Conservation (phyloP, 2,329 filamentous ascomycete genomes). For the Capronia coronata region DNA sequence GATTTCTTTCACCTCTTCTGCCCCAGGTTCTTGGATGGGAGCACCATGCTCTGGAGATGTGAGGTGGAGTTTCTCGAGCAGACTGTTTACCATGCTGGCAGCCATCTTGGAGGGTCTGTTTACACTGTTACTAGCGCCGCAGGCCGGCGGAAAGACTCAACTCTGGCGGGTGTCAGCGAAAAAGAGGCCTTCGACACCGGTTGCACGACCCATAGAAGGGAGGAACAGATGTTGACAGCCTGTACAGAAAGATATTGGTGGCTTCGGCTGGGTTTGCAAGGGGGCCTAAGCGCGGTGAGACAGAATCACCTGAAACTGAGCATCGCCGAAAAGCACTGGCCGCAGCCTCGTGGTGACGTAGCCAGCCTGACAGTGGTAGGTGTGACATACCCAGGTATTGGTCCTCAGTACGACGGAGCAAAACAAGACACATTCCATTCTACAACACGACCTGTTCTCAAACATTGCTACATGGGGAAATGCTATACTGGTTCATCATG, state of each 20-base stretch:
- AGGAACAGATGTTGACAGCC: constrained; percentile 5
- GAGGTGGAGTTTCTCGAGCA: constrained; percentile 44
- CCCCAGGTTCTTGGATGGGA: constrained; percentile 47
- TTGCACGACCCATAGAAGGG: constrained; percentile 4
- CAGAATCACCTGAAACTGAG: constrained; percentile 3
- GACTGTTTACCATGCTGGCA: constrained; percentile 41
- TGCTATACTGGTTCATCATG: neutral
- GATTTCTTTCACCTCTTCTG: constrained; percentile 61
- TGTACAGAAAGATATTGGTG: neutral
- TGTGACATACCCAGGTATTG: no score
- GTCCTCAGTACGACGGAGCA: neutral
- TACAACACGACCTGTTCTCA: constrained; percentile 1
- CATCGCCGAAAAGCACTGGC: neutral
- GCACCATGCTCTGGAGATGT: constrained; percentile 32
- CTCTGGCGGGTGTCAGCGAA: neutral
- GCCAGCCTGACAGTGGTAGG: no score
- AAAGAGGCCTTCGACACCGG: neutral
- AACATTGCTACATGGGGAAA: neutral
- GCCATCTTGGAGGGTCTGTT: constrained; percentile 34
- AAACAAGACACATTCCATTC: neutral
- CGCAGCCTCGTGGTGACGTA: constrained; percentile 24
- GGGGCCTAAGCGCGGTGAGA: constrained; percentile 18
- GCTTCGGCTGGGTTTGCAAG: constrained; percentile 3
- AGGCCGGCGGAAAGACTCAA: neutral
- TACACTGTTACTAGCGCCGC: neutral